Percentiles rank a stretch among this genome's conserved stretches.
Conservation (phyloP, 2,329 filamentous ascomycete species). For the Penicillium sp. region DNA sequence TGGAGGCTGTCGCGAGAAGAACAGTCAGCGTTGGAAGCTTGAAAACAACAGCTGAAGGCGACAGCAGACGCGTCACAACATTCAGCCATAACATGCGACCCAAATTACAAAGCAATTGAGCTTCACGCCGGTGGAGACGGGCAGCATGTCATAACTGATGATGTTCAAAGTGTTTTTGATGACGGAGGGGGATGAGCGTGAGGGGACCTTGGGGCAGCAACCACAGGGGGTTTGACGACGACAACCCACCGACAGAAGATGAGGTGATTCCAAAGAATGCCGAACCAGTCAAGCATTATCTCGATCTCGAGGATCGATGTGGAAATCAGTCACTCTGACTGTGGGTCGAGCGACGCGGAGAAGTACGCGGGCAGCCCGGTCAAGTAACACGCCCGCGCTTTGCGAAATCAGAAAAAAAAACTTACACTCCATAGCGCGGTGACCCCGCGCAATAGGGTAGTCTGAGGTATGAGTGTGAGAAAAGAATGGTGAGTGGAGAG, state of each 20-base stretch:
- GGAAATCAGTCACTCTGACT: constrained; percentile 24
- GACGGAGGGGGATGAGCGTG: constrained; percentile 32
- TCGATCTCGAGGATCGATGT: constrained; percentile 14
- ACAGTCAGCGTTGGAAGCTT: constrained; percentile 39
- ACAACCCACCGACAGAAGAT: constrained; percentile 18
- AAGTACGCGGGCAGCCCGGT: constrained; percentile 34
- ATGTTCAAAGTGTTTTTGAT: constrained; percentile 33
- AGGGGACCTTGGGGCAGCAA: constrained; percentile 21
- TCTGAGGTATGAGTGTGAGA: constrained; percentile 30
- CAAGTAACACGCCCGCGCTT: constrained; percentile 24
- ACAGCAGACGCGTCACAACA: constrained; percentile 16
- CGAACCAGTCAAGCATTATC: constrained; percentile 11
- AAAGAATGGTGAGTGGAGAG: constrained; percentile 23
- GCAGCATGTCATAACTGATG: constrained; percentile 32
- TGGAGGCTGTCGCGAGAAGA: constrained; percentile 34
- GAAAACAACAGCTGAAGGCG: constrained; percentile 14
- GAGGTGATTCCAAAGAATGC: constrained; percentile 12
- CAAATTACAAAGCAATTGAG: constrained; percentile 20
- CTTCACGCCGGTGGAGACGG: constrained; percentile 19
- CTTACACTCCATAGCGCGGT: constrained; percentile 56
- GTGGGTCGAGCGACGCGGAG: constrained; percentile 38
- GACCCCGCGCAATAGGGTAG: constrained; percentile 41
- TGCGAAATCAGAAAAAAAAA: constrained; percentile 33
- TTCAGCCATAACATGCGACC: constrained; percentile 33
- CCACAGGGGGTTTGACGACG: constrained; percentile 16